phyloP scores from a whole-genome alignment of 352 stramenopile species.

The Phytopythium cucurbitacearum region DNA sequence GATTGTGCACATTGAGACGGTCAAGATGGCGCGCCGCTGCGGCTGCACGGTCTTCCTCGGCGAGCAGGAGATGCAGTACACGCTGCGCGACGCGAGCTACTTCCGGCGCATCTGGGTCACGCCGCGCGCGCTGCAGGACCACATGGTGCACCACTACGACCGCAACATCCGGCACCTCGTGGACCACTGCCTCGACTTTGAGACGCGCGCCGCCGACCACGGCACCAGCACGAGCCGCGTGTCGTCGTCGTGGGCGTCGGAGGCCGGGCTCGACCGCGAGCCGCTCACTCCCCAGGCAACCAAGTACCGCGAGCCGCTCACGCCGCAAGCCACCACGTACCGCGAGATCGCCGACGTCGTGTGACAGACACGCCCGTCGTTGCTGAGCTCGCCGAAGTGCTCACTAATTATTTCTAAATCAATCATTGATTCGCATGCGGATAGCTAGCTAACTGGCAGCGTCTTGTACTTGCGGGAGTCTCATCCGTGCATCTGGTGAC shows the following conservation, averaged over 20 bases:
- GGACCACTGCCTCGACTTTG: constrained; percentile 50
- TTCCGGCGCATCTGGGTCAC: constrained; percentile 73
- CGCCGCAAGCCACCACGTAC: not conserved
- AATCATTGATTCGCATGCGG: no score
- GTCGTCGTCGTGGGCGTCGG: not conserved
- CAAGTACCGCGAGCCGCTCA: constrained; percentile 3
- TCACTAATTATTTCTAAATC: no score
- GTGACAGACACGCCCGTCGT: not conserved
- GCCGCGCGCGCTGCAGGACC: constrained; percentile 51
- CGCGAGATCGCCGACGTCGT: not conserved
- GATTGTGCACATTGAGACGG: constrained; percentile 69
- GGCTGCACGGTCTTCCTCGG: constrained; percentile 61
- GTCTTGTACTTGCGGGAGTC: no score
- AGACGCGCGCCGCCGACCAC: constrained; percentile 23
- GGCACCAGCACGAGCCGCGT: constrained; percentile 13
- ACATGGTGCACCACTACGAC: constrained; percentile 85
- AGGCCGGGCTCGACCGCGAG: not conserved
- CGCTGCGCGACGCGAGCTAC: constrained; percentile 53
- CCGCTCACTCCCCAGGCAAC: not conserved
- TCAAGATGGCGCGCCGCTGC: constrained; percentile 45
- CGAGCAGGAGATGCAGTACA: constrained; percentile 71
- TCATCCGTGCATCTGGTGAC: no score
- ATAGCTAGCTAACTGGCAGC: no score
- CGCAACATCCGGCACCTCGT: constrained; percentile 59
- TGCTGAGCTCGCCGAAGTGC: no score